Evolutionary conservation across 805 yeast species (phyloP), one percentile per base, ranked within the genome.

Genomic region (Candida khao-thaluensis): DNA sequence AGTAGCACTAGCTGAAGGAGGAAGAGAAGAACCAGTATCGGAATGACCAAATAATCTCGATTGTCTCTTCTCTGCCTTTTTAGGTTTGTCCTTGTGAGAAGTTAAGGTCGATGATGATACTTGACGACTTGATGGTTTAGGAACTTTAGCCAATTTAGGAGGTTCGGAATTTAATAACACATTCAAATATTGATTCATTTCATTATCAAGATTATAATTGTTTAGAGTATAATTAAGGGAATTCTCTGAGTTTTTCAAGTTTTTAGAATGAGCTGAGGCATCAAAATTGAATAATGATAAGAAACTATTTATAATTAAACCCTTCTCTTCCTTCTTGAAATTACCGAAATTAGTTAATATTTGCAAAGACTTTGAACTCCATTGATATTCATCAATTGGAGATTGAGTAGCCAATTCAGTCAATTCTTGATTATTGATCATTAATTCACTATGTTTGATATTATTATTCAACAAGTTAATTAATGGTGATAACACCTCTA

Each of bases 281-380:
- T 61, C 53, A 16, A 57, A 47, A 43, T 66, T 69, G 53, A 79
- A 82, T 53, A 79, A 79, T 35, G 81, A 67, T 40, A 90, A 69
- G 40, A 81, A 72, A 38, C 80, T 81, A 54, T 86, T 82, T 44
- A 87, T 66, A 42, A 79, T 44, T 47, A 72, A 43, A 62, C 69
- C 59, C 77, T 71, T 63, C 86, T 79, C 59, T 66, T 65, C 52
- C 26, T 66, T 72, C 57, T 88, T 95, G 49, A 82, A 79, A 45
- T 70, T 71, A 54, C 87, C 93, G 56, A 88, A 82, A 47, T 78
- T 77, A 49, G 81, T 82, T 54, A 85, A 83, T 30, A 84, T 77
- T 40, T 74, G 78, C 2, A 95, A 91, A 2, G 93, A 91, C 56
- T 81, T 80, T 38, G 76, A 66, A 45, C 80, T 81, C 96, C 96